Evolutionary conservation across 306 rosid species (phyloP), one percentile per base, ranked within the genome.

Genomic region (peach (Prunus persica)): DNA sequence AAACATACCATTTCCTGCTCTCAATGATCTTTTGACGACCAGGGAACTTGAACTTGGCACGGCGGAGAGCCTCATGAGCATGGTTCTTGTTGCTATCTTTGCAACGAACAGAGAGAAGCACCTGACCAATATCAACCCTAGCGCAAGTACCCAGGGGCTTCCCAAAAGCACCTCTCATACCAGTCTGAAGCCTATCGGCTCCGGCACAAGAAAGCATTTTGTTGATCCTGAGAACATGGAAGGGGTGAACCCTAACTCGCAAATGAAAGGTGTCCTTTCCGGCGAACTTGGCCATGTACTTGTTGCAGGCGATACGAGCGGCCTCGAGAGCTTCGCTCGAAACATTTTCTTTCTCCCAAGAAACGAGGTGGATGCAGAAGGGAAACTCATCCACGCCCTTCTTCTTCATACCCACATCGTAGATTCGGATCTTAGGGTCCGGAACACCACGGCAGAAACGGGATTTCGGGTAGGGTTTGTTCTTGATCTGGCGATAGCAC

Each of bases 181-280:
- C 98, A 0, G 95, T 93, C 82, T 93, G 97, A 34, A 91, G 90
- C 93, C 97, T 86, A 78, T 93, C 93, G 2, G 96, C 98, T 2
- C 98, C 97, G 27, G 98, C 98, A 56, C 98, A 91, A 3, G 97
- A 93, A 47, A 93, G 91, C 98, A 93, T 93, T 88, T 93, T 93
- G 76, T 93, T 91, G 70, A 93, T 93, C 0, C 97, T 81, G 15
- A 93, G 84, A 34, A 93, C 97, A 61, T 93, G 97, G 79, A 93
- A 93, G 0, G 96, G 97, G 65, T 93, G 98, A 6, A 89, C 97
- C 83, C 97, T 82, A 0, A 90, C 92, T 11, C 97, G 86, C 54
- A 92, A 75, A 74, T 93, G 97, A 68, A 90, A 93, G 5, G 97
- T 81, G 64, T 93, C 96, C 11, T 90, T 93, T 2, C 96, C 96